A percentile compares a stretch with the other conserved stretches of the same genome.
Conservation (phyloP, 352 stramenopile species). For the Bremia lactucae region DNA sequence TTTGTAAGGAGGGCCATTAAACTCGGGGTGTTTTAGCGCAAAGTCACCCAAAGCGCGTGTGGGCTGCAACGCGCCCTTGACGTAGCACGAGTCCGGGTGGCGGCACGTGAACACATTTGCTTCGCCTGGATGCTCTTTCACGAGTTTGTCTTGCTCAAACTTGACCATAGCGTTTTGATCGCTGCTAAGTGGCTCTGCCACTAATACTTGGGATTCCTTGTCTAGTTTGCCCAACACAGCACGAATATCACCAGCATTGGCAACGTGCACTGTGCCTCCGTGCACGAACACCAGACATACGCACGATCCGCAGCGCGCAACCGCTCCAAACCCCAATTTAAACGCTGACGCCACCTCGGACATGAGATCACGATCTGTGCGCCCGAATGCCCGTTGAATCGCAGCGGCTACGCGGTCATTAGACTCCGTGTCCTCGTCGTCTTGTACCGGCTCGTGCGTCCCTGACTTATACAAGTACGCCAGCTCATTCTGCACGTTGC, state of each 20-base stretch:
- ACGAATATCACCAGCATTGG: slow-evolving; percentile 81
- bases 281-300: slow-evolving; percentile 73
- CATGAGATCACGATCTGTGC: slow-evolving; percentile 81
- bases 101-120: slow-evolving; percentile 87
- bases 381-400: slow-evolving; percentile 77
- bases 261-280: slow-evolving; percentile 71
- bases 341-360: slow-evolving; percentile 74
- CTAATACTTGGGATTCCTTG: slow-evolving; percentile 26
- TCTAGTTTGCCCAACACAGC: slow-evolving; percentile 54
- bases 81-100: slow-evolving; percentile 87
- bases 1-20: slow-evolving; percentile 79
- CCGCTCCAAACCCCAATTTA: slow-evolving; percentile 85
- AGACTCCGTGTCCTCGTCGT: slow-evolving; percentile 21
- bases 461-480: slow-evolving; percentile 32
- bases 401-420: slow-evolving; percentile 46
- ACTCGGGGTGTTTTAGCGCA: slow-evolving; percentile 90
- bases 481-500: slow-evolving; percentile 71
- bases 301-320: slow-evolving; percentile 83
- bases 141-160: slow-evolving; percentile 79
- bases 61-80: slow-evolving; percentile 86
- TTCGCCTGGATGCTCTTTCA: slow-evolving; percentile 79
- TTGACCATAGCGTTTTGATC: slow-evolving; percentile 90
- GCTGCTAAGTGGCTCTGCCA: slow-evolving; percentile 72
- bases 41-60: slow-evolving; percentile 89
- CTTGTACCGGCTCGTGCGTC: slow-evolving; percentile 14